Evolutionary conservation across 345 rosid species (phyloP), one percentile per base, ranked within the genome.

Genomic region (Psidium friedrichsthalianum): DNA sequence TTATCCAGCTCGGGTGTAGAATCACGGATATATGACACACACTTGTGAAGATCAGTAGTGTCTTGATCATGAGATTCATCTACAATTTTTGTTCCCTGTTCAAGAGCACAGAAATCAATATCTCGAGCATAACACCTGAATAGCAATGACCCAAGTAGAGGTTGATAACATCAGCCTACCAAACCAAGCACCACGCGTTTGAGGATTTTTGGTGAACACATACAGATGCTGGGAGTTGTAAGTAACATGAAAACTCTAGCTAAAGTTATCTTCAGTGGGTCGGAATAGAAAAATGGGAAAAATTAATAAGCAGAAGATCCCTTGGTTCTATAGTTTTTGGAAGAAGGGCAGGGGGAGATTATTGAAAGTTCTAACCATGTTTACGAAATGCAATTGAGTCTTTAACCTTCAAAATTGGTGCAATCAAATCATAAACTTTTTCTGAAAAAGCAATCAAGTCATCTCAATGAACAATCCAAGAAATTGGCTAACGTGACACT

Each of bases 11-110:
- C 85, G 5, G 94, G 90, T 55, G 93, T 56, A 84, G 57, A 87
- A 90, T 93, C 88, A 57, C 85, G 82, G 85, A 98, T 93, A 85
- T 89, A 91, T 24, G 89, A 84, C 55, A 98, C 82, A 59, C 99
- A 98, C 88, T 98, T 98, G 87, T 96, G 95, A 55, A 98, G 93
- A 92, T 98, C 99, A 1, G 99, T 98, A 84, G 98, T 95, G 88
- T 96, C 99, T 91, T 98, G 99, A 91, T 96, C 98, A 64, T 94
- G 91, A 85, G 98, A 94, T 85, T 92, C 95, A 88, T 95, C 96
- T 51, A 93, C 86, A 32, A 95, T 91, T 88, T 92, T 74, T 20
- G 97, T 96, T 86, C 99, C 99, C 99, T 98, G 91, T 82, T 69
- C 47, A 69, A 69, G 25, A 69, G 80, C 25, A 18, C 47, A 36